Conservation (phyloP, 208 protist genomes). For the Trypanosoma vivax region DNA sequence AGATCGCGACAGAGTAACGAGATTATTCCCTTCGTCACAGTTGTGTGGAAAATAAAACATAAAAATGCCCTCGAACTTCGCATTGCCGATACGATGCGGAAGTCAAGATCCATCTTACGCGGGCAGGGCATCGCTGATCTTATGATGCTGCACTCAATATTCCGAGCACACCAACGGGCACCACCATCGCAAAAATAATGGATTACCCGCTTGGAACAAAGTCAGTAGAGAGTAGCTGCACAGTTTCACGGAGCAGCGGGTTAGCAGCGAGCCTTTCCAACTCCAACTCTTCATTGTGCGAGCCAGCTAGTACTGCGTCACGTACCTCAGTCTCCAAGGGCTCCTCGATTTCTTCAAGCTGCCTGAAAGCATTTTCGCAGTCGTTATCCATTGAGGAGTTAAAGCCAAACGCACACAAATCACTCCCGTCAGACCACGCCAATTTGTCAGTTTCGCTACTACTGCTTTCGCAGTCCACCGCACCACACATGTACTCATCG, state of each 20-base stretch:
- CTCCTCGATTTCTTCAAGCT: slow-evolving; percentile 8
- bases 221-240: slow-evolving; percentile 28
- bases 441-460: background rate
- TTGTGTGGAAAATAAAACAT: background rate
- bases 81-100: no score
- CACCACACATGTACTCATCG: slow-evolving; percentile 9
- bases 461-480: background rate
- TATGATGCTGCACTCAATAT: background rate
- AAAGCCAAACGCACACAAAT: background rate
- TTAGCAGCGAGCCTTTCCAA: slow-evolving; percentile 21
- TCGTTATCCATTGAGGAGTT: background rate
- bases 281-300: slow-evolving; percentile 1
- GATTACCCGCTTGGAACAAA: background rate
- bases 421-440: background rate
- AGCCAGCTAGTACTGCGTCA: slow-evolving; percentile 5
- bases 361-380: background rate
- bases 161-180: background rate
- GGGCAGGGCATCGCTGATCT: no score
- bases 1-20: background rate
- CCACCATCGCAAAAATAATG: background rate
- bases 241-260: slow-evolving; percentile 28
- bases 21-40: background rate
- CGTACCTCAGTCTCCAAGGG: slow-evolving; percentile 3
- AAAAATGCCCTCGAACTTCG: background rate
- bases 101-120: no score